Percentiles rank a stretch among this genome's conserved stretches.
These are phyloP conservation scores for Microcyclosporella mali DNA, from an alignment of 2,329 filamentous ascomycete species.

Conservation along the genomic window DNA sequence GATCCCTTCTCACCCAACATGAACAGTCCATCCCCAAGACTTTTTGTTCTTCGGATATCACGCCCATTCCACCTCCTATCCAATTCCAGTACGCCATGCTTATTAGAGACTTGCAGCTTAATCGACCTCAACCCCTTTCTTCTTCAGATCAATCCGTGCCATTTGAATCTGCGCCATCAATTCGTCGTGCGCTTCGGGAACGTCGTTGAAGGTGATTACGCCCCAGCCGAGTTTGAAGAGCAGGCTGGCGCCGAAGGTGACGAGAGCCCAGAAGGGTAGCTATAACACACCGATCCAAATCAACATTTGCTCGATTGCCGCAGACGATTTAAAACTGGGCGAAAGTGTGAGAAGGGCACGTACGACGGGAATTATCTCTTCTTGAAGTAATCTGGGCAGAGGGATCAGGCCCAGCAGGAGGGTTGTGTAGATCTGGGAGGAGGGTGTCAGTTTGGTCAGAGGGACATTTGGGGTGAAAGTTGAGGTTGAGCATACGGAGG, in stretches of 20 bases:
- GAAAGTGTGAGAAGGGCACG: slow-evolving; percentile 33
- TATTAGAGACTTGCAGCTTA: slow-evolving; percentile 33
- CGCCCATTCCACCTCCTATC: too few relatives aligned
- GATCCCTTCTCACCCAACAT: too few relatives aligned
- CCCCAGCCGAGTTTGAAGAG: slow-evolving; percentile 88
- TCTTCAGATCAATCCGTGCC: slow-evolving; percentile 67
- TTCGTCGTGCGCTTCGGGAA: slow-evolving; percentile 82
- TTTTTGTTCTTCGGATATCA: too few relatives aligned
- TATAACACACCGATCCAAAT: slow-evolving; percentile 34
- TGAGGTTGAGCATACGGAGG: slow-evolving; percentile 60
- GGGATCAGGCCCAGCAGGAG: slow-evolving; percentile 79
- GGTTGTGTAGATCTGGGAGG: slow-evolving; percentile 74
- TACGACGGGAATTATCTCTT: slow-evolving; percentile 85
- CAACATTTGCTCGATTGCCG: not conserved
- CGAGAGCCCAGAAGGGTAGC: slow-evolving; percentile 89
- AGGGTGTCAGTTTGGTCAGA: slow-evolving; percentile 21
- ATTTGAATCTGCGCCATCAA: slow-evolving; percentile 76
- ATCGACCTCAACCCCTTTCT: slow-evolving; percentile 73
- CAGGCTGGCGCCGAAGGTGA: slow-evolving; percentile 86
- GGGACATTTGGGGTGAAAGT: slow-evolving; percentile 5
- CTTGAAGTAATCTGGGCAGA: slow-evolving; percentile 68
- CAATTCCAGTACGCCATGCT: too few relatives aligned
- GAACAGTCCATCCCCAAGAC: too few relatives aligned
- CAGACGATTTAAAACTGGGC: not conserved
- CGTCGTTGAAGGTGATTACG: slow-evolving; percentile 94